Base-by-base conservation (phyloP, 176 grass and related monocot genomes). In the Lolium multiflorum region DNA sequence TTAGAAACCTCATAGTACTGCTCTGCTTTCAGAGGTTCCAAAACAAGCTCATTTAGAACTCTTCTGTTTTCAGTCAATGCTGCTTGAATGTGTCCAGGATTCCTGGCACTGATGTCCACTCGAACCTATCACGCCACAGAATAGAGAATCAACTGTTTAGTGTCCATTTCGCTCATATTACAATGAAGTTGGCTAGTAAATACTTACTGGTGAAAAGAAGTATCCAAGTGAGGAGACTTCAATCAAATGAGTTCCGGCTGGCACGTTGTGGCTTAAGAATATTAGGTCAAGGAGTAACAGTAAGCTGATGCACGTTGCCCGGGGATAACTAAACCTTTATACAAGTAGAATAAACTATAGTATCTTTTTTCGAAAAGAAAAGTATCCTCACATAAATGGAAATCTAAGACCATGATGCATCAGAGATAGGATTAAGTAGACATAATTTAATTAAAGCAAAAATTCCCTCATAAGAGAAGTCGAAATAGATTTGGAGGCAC, bases 61-160 rank as follows among this genome's bases (percentile, higher is more conserved):
- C 90, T 97, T 81, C 91, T 88, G 83, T 83, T 99, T 78, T 99
- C 94, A 61, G 92, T 99, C 85, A 94, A 81, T 76, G 97, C 94
- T 87, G 97, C 97, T 87, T 96, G 94, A 91, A 99, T 95, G 87
- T 99, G 91, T 63, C 97, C 96, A 63, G 96, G 92, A 88, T 94
- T 92, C 85, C 94, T 96, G 60, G 97, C 94, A 94, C 97, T 99
- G 50, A 99, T 91, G 83, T 96, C 97, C 72, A 96, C 87, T 81
- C 97, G 94, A 65, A 94, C 97, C 97, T 99, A 80, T 46, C 26
- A 73, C 67, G n/a, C 58, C 52, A 56, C 78, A 87, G 11, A 75
- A 77, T 3, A 44, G 16, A 61, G 21, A 70, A 76, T 89, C 54
- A 84, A 65, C 31, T 77, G 6, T 37, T 50, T 38, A 12, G 64